Evolutionary conservation across 1,284 basidiomycete species (phyloP), one percentile per base, ranked within the genome.

Genomic region (Xerocomus amazonicus): DNA sequence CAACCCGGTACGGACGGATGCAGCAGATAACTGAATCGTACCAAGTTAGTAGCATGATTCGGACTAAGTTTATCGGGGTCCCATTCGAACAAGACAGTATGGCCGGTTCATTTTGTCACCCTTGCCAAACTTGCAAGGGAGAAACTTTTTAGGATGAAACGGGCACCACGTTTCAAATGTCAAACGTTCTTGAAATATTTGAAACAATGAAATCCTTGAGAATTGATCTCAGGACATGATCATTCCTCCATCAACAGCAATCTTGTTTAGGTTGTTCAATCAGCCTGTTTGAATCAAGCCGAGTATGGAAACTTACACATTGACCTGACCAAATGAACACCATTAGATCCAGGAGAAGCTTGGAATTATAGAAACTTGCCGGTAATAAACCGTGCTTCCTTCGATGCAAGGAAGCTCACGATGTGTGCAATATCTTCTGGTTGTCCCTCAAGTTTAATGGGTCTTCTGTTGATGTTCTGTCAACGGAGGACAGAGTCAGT

Each of bases 341-440:
- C 23, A 9, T 31, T 16, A 31, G 17, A 19, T n/a, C 23, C 8
- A n/a, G 7, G n/a, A 2, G 23, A 37, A 23, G 7, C 2, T 2
- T 8, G 5, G 9, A 39, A 14, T 14, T 14, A 36, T 8, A 2
- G 26, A 44, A 33, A 27, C 57, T 51, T 42, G 38, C 60, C 63
- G 2, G 63, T 62, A n/a, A 62, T 56, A 14, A 60, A 64, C 37
- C 56, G 58, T 12, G 57, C 53, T n/a, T 62, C 63, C 40, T 56
- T 50, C 23, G 59, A 62, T 19, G 59, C 61, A 29, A 62, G 51
- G 31, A 58, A 62, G 13, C 59, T 62, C 9, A 66, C 63, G 14
- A 62, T 35, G 13, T 52, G 50, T 16, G 63, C 61, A 9, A 62
- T 23, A 31, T 66, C 63, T 33, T 66, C 58, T 6, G 63, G 53